phyloP scores from a whole-genome alignment of 2,329 filamentous ascomycete species.

The Coniochaeta sp. region DNA sequence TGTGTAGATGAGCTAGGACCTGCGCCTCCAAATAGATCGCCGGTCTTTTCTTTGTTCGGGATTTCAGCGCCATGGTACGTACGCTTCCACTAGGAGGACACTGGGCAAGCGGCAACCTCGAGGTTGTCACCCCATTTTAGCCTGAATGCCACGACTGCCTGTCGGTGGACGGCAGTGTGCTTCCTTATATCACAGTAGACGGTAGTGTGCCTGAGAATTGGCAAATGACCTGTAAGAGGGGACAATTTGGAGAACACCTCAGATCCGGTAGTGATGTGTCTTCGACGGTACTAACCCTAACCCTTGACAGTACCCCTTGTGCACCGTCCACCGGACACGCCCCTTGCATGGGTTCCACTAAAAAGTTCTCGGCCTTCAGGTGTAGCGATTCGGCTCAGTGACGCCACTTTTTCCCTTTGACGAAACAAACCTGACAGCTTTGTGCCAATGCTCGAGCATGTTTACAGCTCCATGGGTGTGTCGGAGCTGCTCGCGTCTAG shows the following conservation, averaged over 20 bases:
- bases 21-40: neutral
- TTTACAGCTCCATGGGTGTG: slow-evolving; percentile 42
- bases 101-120: neutral
- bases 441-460: slow-evolving; percentile 18
- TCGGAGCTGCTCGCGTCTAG: slow-evolving; percentile 36
- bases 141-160: neutral
- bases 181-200: neutral
- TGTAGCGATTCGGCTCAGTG: neutral
- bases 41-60: neutral
- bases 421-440: neutral
- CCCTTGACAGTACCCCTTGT: neutral
- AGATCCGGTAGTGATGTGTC: no score
- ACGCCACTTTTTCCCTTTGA: neutral
- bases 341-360: neutral
- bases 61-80: no score
- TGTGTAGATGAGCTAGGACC: neutral
- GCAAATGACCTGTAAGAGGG: no score
- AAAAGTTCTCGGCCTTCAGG: neutral
- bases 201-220: no score
- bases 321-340: neutral
- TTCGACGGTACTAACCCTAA: no score
- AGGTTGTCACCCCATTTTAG: neutral
- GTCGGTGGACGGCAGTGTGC: neutral
- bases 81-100: no score
- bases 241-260: no score